Conservation (phyloP, 75 land plant species). For the Pinus taeda region DNA sequence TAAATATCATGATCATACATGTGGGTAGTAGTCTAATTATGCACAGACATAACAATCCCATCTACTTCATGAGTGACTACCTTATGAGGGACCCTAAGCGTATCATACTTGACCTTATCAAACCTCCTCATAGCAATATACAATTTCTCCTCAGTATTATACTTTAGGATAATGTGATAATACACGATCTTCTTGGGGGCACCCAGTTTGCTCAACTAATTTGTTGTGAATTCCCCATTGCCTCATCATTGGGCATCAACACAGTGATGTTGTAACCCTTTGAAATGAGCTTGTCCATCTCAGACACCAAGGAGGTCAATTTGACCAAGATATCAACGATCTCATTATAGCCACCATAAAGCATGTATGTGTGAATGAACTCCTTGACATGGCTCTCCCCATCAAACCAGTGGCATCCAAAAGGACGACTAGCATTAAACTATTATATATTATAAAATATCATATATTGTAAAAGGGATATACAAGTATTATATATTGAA, state of each 20-base stretch:
- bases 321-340: constrained; percentile 89
- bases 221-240: constrained; percentile 69
- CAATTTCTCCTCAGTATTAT: too few relatives aligned
- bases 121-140: too few relatives aligned
- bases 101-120: too few relatives aligned
- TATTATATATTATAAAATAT: too few relatives aligned
- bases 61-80: too few relatives aligned
- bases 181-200: constrained; percentile 41
- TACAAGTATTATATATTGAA: too few relatives aligned
- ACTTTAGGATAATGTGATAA: too few relatives aligned
- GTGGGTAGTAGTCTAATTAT: too few relatives aligned
- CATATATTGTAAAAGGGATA: too few relatives aligned
- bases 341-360: constrained; percentile 90
- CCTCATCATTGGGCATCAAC: constrained; percentile 86
- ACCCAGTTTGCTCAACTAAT: constrained; percentile 71
- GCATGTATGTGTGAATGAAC: constrained; percentile 74
- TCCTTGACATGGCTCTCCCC: constrained; percentile 70
- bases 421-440: constrained; percentile 29
- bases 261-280: constrained; percentile 85
- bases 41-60: too few relatives aligned
- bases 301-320: constrained; percentile 72
- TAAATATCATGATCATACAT: too few relatives aligned
- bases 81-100: too few relatives aligned
- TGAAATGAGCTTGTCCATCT: constrained; percentile 73
- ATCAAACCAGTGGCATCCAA: constrained; percentile 45